Conservation (phyloP, 2,329 filamentous ascomycete species). For the Alternaria triticina region DNA sequence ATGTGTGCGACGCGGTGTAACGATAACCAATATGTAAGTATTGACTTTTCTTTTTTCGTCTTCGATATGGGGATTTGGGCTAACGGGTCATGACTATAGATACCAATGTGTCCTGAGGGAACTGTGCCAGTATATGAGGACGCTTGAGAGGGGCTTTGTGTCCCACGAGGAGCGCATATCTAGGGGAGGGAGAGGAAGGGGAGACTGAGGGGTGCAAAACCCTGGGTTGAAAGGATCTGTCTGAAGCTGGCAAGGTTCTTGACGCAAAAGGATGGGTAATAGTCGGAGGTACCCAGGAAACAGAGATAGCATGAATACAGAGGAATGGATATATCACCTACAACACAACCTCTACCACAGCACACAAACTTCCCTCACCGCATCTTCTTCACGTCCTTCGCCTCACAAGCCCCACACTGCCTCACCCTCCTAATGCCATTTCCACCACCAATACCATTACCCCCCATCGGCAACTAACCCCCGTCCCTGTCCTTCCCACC, state of each 20-base stretch:
- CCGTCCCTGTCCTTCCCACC: background rate
- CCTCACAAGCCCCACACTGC: background rate
- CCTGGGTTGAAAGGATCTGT: too few species aligned
- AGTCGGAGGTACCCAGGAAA: background rate
- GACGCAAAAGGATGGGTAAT: background rate
- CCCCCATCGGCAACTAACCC: background rate
- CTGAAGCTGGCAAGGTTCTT: background rate
- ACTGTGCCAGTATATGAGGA: background rate
- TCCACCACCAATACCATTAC: slow-evolving; percentile 1
- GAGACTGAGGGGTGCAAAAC: too few species aligned
- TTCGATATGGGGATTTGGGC: too few species aligned
- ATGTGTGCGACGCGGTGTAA: too few species aligned
- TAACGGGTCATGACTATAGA: background rate
- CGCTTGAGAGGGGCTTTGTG: background rate
- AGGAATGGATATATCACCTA: background rate
- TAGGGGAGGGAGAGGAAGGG: too few species aligned
- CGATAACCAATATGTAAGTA: too few species aligned
- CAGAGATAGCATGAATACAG: background rate
- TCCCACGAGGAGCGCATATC: background rate
- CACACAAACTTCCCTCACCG: background rate
- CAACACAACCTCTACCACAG: background rate
- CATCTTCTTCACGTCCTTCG: background rate
- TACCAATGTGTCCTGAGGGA: background rate
- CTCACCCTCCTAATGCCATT: background rate
- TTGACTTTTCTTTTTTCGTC: too few species aligned